Evolutionary conservation across 495 filamentous ascomycete genomes (phyloP).

Genomic region (Hapsidospora chrysogenum): DNA sequence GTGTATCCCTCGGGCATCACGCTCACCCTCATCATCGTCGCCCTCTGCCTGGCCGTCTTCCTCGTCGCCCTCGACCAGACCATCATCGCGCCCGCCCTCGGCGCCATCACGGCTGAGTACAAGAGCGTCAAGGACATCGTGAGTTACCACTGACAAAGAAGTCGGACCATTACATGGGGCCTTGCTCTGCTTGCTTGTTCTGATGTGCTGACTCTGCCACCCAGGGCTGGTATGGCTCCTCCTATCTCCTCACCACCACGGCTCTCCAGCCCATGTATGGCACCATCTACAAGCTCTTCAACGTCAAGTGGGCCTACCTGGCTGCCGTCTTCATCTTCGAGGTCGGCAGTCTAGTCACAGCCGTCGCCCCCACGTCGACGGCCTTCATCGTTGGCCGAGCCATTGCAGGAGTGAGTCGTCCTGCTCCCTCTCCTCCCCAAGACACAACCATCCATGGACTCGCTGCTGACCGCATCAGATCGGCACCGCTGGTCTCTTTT

Average conservation of each 20-base stretch:
- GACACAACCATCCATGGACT: background rate
- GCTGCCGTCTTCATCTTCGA: slow-evolving; percentile 28
- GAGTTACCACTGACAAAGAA: background rate
- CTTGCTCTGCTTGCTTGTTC: too few species aligned
- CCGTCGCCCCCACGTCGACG: slow-evolving; percentile 28
- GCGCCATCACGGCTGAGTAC: slow-evolving; percentile 26
- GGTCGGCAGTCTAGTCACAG: slow-evolving; percentile 33
- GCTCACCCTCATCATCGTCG: slow-evolving; percentile 28
- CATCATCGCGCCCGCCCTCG: slow-evolving; percentile 44
- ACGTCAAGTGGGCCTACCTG: slow-evolving; percentile 32
- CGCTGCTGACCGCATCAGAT: slow-evolving; percentile 5
- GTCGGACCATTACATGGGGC: too few species aligned
- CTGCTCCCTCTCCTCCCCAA: background rate
- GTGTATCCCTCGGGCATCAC: slow-evolving; percentile 28
- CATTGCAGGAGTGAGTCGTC: slow-evolving; percentile 22
- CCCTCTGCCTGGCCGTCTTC: slow-evolving; percentile 37
- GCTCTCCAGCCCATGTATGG: slow-evolving; percentile 36
- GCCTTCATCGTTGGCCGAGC: slow-evolving; percentile 38
- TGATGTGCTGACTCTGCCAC: background rate
- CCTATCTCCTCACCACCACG: slow-evolving; percentile 37
- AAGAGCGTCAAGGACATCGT: slow-evolving; percentile 25
- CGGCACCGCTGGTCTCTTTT: slow-evolving; percentile 34
- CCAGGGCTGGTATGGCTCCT: slow-evolving; percentile 33
- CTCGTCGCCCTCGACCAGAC: slow-evolving; percentile 48
- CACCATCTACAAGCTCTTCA: slow-evolving; percentile 35